Percentiles rank a stretch among this genome's conserved stretches.
phyloP scores from a whole-genome alignment of 176 grass and related monocot genomes.

The sorghum (Sorghum bicolor) region Sorghum_bicolor_NCBIv3 NC_012871.2:67647501-67648000 shows the following conservation, averaged over 20 bases:
- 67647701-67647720: not conserved
- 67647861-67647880: slow-evolving; percentile 13
- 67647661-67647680: not conserved
- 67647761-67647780: slow-evolving; percentile 10
- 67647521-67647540: no score
- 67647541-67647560: no score
- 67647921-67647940: not conserved
- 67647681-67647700: no score
- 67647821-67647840: slow-evolving; percentile 16
- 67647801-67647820: not conserved
- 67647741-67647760: not conserved
- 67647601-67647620: not conserved
- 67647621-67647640: not conserved
- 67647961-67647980: not conserved
- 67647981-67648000: not conserved
- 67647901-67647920: slow-evolving; percentile 22
- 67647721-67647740: not conserved
- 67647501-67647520: no score
- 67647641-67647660: not conserved
- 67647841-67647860: slow-evolving; percentile 18
- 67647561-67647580: not conserved
- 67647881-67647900: slow-evolving; percentile 25
- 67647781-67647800: not conserved
- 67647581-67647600: not conserved
- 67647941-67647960: not conserved